Evolutionary conservation across 164 flowering plant genomes (phyloP).

Genomic region (Magnolia kwangsiensis): DNA sequence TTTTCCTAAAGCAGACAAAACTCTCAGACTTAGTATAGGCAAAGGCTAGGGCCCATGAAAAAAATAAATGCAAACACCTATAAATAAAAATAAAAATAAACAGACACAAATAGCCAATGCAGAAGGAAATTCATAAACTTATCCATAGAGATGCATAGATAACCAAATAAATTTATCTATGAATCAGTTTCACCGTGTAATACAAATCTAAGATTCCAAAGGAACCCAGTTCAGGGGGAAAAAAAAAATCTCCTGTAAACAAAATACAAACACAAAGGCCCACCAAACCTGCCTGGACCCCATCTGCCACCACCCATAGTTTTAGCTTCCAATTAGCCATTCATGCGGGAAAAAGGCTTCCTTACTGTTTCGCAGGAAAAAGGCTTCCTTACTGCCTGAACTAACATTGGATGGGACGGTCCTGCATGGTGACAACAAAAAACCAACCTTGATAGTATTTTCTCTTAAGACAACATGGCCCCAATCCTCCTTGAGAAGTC

Average conservation of each 20-base stretch:
- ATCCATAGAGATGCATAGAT: constrained; percentile 8
- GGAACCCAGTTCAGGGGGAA: constrained; percentile 4
- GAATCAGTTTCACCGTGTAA: constrained; percentile 7
- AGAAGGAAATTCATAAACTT: neutral
- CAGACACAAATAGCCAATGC: neutral
- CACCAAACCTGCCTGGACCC: neutral
- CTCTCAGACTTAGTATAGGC: too few relatives aligned
- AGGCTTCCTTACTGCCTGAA: neutral
- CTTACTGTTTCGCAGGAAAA: neutral
- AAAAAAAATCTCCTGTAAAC: constrained; percentile 1
- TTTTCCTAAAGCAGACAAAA: too few relatives aligned
- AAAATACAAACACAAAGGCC: neutral
- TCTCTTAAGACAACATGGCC: constrained; percentile 31
- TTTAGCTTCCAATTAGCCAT: constrained; percentile 1
- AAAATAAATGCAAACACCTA: neutral
- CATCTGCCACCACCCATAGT: neutral
- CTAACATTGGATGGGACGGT: neutral
- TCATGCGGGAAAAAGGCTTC: neutral
- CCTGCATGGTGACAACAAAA: neutral
- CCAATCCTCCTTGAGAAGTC: constrained; percentile 84
- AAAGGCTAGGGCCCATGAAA: too few relatives aligned
- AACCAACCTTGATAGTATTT: neutral
- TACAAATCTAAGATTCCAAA: neutral
- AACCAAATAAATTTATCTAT: constrained; percentile 6
- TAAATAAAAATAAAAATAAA: neutral